Base-by-base conservation (phyloP, 1,284 basidiomycete species). In the Cryptococcus depauperatus region DNA sequence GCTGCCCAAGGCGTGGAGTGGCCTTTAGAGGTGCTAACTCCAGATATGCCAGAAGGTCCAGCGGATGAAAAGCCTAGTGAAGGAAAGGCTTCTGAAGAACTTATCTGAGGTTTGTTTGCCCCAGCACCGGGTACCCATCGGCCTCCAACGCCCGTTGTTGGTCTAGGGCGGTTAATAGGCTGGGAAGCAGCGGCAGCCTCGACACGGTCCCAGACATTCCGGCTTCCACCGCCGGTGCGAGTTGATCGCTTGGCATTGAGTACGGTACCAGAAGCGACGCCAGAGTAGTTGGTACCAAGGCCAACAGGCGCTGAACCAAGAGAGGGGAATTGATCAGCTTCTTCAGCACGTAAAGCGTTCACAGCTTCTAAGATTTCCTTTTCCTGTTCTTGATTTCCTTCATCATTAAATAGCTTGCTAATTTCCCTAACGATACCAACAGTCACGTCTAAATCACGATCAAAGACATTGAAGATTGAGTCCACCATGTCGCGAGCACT, bases 301-400 rank as follows among this genome's bases (percentile, higher is more conserved):
- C 61, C 64, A 2, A 51, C 51, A 3, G 85, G 81, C 0, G 77
- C 71, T 3, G 42, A 56, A 22, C 61, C 62, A 3, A 90, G 76
- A 35, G 87, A 82, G 0, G 87, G 88, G 74, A 89, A 89, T 58
- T 88, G 80, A 59, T 81, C 79, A 14, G 80, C 81, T 79, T 86
- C 84, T 84, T 93, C 85, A 33, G 85, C 75, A 45, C 83, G 82
- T 66, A 92, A 89, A 0, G 80, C 79, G 50, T 85, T 85, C 83
- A 93, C 86, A 0, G 85, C 83, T 2, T 75, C 62, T 29, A 89
- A 69, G 0, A 97, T 61, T 35, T 82, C 82, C 21, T 75, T 73
- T 51, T 83, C 82, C 77, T 95, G 92, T 21, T 69, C 66, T n/a
- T 43, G 49, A 18, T 92, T 89, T 41, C 82, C 81, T 38, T 87